Conservation (phyloP, 495 filamentous ascomycete genomes). For the Daldinia grandis region DNA sequence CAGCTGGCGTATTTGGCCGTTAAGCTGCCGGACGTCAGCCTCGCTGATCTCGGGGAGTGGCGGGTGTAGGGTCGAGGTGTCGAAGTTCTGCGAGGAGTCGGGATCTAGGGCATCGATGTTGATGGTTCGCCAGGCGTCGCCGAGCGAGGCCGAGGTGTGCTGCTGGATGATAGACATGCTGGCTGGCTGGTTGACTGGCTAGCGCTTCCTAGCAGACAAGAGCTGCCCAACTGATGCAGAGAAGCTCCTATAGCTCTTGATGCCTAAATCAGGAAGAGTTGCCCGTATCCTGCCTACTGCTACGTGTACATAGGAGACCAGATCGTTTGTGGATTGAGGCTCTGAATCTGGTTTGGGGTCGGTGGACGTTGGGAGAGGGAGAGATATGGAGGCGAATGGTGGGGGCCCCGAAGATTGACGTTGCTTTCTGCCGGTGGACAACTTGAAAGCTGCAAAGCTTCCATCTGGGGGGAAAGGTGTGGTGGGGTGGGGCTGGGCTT, state of each 20-base stretch:
- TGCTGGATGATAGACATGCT: slow-evolving; percentile 67
- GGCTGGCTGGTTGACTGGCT: not conserved
- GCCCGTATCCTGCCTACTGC: slow-evolving; percentile 30
- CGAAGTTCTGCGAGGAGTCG: slow-evolving; percentile 88
- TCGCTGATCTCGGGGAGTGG: slow-evolving; percentile 71
- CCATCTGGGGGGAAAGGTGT: not conserved
- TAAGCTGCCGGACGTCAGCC: slow-evolving; percentile 74
- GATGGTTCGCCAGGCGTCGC: slow-evolving; percentile 85
- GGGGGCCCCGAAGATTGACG: slow-evolving; percentile 30
- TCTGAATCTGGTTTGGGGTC: slow-evolving; percentile 24
- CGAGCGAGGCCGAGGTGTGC: slow-evolving; percentile 58
- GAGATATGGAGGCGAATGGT: slow-evolving; percentile 8
- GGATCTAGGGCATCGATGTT: slow-evolving; percentile 90
- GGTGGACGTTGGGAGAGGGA: slow-evolving; percentile 26
- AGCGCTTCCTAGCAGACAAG: slow-evolving; percentile 8
- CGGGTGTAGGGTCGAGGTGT: slow-evolving; percentile 78
- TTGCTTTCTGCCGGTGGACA: slow-evolving; percentile 37
- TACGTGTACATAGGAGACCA: slow-evolving; percentile 37
- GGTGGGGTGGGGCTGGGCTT: too few species aligned
- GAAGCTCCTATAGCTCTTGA: slow-evolving; percentile 7
- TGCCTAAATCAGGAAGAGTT: slow-evolving; percentile 26
- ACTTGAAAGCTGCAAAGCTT: slow-evolving; percentile 18
- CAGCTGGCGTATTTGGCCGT: slow-evolving; percentile 82
- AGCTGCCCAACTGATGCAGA: slow-evolving; percentile 30
- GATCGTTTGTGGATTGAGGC: slow-evolving; percentile 18